Conservation (phyloP, 2,329 filamentous ascomycete genomes). For the Aspergillus arachidicola region DNA sequence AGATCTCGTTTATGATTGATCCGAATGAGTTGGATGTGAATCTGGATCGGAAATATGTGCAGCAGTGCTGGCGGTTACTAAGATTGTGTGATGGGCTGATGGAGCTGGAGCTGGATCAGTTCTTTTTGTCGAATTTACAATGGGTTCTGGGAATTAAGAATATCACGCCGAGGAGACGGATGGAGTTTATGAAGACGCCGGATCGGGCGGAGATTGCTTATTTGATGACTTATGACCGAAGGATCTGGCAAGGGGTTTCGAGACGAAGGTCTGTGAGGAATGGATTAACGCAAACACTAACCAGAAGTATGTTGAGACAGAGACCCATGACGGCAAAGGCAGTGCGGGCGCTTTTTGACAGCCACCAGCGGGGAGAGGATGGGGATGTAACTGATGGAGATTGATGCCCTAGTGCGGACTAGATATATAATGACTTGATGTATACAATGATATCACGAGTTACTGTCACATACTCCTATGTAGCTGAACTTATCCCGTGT, state of each 20-base stretch:
- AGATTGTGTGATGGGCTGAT: background rate
- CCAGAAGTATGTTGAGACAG: background rate
- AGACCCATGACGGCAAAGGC: background rate
- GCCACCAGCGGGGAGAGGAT: background rate
- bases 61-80: background rate
- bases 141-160: background rate
- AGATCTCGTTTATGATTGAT: conserved; percentile 13
- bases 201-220: background rate
- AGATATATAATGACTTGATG: too few relatives aligned
- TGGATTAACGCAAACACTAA: background rate
- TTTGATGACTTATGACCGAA: background rate
- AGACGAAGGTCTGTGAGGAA: background rate
- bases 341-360: background rate
- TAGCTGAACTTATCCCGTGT: too few relatives aligned
- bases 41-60: background rate
- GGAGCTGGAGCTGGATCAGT: background rate
- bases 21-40: background rate
- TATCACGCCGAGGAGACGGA: background rate
- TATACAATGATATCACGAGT: too few relatives aligned
- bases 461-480: too few relatives aligned
- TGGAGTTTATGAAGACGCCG: background rate
- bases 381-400: background rate
- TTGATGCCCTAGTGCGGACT: background rate
- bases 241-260: background rate
- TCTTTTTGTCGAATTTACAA: background rate